These are phyloP conservation scores for Vitis rupestris DNA, from an alignment of 164 flowering plant genomes.

Conservation along the genomic window DNA sequence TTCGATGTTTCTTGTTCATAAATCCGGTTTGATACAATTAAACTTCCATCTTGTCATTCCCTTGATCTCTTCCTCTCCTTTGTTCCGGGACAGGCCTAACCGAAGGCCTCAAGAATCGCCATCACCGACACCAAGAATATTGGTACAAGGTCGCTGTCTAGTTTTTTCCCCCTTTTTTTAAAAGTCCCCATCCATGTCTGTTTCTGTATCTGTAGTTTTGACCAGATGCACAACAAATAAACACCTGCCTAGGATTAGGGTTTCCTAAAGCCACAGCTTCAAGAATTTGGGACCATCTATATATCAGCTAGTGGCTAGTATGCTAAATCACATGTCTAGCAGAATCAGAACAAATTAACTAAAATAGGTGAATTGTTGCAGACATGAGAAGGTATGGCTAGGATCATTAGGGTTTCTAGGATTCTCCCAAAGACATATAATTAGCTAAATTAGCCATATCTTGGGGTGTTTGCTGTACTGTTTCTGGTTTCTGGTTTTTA, in stretches of 20 bases:
- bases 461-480: not conserved
- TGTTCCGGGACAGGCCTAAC: not conserved
- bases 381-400: not conserved
- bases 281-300: not conserved
- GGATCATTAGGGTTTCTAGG: not conserved
- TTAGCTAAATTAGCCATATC: not conserved
- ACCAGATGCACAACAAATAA: too few species aligned
- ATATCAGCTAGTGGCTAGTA: not conserved
- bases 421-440: not conserved
- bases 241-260: constrained; percentile 1
- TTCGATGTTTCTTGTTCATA: not conserved
- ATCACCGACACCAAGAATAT: not conserved
- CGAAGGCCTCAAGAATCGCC: not conserved
- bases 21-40: not conserved
- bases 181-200: not conserved
- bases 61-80: not conserved
- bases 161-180: not conserved
- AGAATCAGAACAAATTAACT: not conserved
- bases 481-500: not conserved
- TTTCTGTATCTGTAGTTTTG: not conserved
- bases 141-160: constrained; percentile 1
- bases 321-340: not conserved
- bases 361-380: not conserved
- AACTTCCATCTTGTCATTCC: not conserved
- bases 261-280: not conserved